Evolutionary conservation across 306 rosid genomes (phyloP).

Genomic region (Potentilla sterilis): DNA sequence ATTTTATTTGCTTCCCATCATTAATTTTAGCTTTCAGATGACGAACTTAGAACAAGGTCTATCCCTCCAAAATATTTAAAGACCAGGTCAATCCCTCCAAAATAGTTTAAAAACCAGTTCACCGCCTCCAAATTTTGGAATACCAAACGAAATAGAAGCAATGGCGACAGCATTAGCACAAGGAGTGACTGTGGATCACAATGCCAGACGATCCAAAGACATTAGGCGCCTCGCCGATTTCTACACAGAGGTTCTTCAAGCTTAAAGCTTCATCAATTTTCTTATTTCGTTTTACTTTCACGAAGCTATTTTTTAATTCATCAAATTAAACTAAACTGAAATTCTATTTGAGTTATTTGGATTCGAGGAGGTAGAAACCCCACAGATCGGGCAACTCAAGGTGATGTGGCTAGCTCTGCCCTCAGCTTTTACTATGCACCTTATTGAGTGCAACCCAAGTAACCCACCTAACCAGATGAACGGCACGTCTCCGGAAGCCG

Average conservation of each 20-base stretch:
- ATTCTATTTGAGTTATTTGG: conserved; percentile 47
- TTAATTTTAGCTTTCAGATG: too few species aligned
- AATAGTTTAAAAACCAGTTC: too few species aligned
- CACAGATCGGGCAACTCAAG: conserved; percentile 53
- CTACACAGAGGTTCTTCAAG: conserved; percentile 58
- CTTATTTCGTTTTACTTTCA: not conserved
- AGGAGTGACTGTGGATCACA: conserved; percentile 52
- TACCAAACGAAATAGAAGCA: not conserved
- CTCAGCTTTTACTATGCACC: conserved; percentile 47
- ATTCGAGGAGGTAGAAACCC: conserved; percentile 64
- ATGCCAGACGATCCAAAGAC: conserved; percentile 67
- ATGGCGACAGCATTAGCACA: conserved; percentile 41
- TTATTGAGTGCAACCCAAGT: conserved; percentile 58
- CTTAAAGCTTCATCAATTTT: not conserved
- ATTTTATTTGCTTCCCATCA: too few species aligned
- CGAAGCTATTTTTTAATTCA: too few species aligned
- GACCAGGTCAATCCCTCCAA: not conserved
- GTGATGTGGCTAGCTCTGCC: conserved; percentile 65
- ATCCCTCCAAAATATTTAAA: too few species aligned
- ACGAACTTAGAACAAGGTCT: too few species aligned
- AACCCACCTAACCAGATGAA: conserved; percentile 31
- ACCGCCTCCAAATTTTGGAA: not conserved
- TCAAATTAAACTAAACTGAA: not conserved
- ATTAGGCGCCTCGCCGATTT: conserved; percentile 64
- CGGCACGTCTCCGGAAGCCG: conserved; percentile 49